Evolutionary conservation across 257 asterid genomes (phyloP).

Genomic region (Capsicum baccatum): DNA sequence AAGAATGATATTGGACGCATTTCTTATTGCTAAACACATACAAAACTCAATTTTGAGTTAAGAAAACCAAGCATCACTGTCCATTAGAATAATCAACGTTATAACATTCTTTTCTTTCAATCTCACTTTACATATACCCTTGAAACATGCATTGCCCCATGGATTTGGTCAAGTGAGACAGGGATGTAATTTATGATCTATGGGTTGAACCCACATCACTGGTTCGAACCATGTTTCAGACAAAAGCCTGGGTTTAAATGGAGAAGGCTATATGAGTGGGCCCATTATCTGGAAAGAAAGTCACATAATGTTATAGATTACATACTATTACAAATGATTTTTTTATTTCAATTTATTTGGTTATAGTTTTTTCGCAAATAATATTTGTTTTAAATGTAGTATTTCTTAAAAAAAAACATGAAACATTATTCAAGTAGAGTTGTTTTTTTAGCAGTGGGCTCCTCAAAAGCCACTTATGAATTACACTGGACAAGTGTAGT

Average conservation of each 20-base stretch:
- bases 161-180: neutral
- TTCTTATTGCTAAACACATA: neutral
- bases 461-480: no score
- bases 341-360: no score
- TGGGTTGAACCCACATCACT: neutral
- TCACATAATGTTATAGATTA: no score
- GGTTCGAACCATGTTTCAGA: neutral
- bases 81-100: neutral
- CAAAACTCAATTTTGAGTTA: neutral
- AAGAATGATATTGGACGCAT: neutral
- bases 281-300: no score
- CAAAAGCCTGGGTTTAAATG: neutral
- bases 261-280: neutral
- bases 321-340: no score
- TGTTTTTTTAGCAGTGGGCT: no score
- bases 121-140: constrained; percentile 10
- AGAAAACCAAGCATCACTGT: neutral
- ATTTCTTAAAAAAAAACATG: no score
- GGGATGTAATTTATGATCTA: neutral
- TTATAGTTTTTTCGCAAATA: no score
- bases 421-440: no score
- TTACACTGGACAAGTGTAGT: no score
- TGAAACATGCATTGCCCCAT: constrained; percentile 7
- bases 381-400: no score
- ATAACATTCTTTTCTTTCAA: neutral